phyloP scores from a whole-genome alignment of 805 yeast species.

The Naumovozyma baii region DNA sequence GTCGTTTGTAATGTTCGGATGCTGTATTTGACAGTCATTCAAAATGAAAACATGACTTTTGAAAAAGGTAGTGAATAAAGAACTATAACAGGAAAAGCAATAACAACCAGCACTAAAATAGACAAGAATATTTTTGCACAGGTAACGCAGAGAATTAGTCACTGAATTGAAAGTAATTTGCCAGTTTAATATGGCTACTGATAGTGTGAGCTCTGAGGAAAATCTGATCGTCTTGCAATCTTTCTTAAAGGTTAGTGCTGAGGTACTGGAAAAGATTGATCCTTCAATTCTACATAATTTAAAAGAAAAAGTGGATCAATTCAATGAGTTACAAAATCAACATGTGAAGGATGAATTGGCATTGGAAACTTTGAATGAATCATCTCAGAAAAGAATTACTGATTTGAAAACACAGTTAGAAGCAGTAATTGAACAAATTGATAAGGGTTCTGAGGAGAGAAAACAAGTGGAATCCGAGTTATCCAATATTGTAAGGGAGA shows the following conservation, averaged over 20 bases:
- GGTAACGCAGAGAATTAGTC: too few species aligned
- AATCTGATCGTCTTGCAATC: background rate
- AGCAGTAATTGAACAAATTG: constrained; percentile 16
- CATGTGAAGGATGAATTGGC: constrained; percentile 31
- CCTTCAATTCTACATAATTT: constrained; percentile 20
- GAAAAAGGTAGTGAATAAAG: too few species aligned
- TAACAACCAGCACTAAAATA: too few species aligned
- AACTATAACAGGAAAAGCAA: too few species aligned
- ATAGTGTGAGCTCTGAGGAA: too few species aligned
- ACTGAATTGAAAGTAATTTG: too few species aligned
- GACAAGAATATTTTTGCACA: too few species aligned
- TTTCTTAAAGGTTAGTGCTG: background rate
- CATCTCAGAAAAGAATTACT: constrained; percentile 24
- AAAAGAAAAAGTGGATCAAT: constrained; percentile 26
- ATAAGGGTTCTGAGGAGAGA: constrained; percentile 16
- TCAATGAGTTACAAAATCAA: constrained; percentile 32
- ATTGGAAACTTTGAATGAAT: constrained; percentile 24
- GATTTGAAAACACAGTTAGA: constrained; percentile 25
- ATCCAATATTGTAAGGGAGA: constrained; percentile 11
- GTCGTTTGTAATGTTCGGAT: too few species aligned
- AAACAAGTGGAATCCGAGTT: constrained; percentile 14
- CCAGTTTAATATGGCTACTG: too few species aligned
- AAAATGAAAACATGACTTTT: too few species aligned
- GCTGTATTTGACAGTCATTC: too few species aligned
- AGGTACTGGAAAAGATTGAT: constrained; percentile 17